phyloP scores from a whole-genome alignment of 1,139 yeast species.

The Saccharomyces uvarum region DNA sequence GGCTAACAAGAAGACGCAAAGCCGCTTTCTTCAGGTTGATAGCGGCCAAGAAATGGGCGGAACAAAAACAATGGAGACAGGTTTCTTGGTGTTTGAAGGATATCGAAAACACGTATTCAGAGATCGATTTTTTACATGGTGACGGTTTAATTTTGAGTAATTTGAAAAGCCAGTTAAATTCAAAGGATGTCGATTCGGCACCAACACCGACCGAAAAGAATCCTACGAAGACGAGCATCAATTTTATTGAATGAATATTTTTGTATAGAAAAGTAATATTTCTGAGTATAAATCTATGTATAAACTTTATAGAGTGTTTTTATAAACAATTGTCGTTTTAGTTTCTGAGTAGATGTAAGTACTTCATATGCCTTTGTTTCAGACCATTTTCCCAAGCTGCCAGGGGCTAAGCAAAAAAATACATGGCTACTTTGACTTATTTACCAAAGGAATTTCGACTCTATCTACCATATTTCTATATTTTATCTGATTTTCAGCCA shows the following conservation, averaged over 20 bases:
- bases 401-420: not conserved
- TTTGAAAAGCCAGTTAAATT: constrained; percentile 11
- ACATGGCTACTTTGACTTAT: not conserved
- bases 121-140: constrained; percentile 15
- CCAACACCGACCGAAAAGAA: constrained; percentile 3
- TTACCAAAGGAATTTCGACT: constrained; percentile 10
- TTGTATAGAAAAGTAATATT: not conserved
- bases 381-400: not conserved
- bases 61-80: constrained; percentile 28
- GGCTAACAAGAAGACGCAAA: constrained; percentile 59
- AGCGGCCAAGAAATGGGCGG: constrained; percentile 68
- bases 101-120: constrained; percentile 18
- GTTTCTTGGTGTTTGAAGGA: constrained; percentile 28
- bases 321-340: not conserved
- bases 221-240: constrained; percentile 4
- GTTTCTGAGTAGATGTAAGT: not conserved
- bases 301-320: not conserved
- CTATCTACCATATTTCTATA: constrained; percentile 65
- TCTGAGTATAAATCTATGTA: not conserved
- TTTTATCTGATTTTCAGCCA: constrained; percentile 69
- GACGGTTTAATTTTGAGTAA: constrained; percentile 22
- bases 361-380: not conserved
- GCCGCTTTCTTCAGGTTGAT: constrained; percentile 73
- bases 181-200: not conserved
- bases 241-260: not conserved